Evolutionary conservation across 768 basidiomycete genomes (phyloP), one percentile per base, ranked within the genome.

Genomic region (Peribolospora baueri): DNA sequence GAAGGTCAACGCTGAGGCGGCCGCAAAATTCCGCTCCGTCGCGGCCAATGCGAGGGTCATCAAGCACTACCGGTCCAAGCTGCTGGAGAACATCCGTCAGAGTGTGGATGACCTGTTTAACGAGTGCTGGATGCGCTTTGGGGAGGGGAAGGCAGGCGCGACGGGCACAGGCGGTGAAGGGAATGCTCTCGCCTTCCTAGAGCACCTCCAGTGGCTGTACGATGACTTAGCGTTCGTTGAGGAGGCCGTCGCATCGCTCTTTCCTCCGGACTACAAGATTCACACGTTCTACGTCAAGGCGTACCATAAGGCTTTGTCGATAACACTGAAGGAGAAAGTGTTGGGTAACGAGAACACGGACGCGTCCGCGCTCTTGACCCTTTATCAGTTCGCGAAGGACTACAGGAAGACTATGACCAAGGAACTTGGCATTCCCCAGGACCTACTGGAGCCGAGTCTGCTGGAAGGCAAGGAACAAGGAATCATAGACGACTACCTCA

Each of bases 381-480:
- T 98, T 38, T 83, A 85, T 60, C 83, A 81, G 5, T 95, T 88
- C 87, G 74, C 93, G 52, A 97, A 95, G 69, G 83, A 95, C 64
- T 95, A 97, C 72, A 81, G 82, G 69, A 76, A 78, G 64, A 84
- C 78, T 63, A 95, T 95, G 88, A 58, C 54, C 41, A 86, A 85
- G 67, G 88, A 95, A 62, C 77, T 97, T 52, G 78, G 80, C 49
- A 74, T 97, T 37, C 74, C 86, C 0, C 70, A 77, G 0, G 86
- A 86, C 46, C 75, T 83, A 52, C 71, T 93, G 41, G 78, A 86
- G 54, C 93, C 91, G 0, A 79, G 90, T 0, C 71, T 97, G n/a
- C 73, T 98, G 42, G 88, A 87, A 56, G 91, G 93, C 56, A 87
- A 88, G 66, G 87, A 91, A 64, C 86, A 93, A 66, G 71, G 71